Base-by-base conservation (phyloP, 1,139 yeast species). In the Magnusiomyces fungicola region DNA sequence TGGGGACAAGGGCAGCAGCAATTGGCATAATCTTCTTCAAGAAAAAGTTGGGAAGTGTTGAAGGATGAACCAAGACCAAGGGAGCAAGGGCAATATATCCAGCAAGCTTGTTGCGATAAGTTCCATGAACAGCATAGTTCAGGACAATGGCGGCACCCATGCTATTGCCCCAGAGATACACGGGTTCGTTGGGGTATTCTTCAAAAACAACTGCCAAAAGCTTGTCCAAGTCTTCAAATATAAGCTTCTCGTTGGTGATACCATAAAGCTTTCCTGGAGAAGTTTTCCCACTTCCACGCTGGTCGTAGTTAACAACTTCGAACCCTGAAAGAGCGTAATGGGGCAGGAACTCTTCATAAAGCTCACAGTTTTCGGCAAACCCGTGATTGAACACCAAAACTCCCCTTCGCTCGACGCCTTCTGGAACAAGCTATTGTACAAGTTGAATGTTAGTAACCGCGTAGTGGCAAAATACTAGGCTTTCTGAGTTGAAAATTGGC, bases 91-190 rank as follows among this genome's bases (percentile, higher is more conserved):
- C 80, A 43, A 81, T 68, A 52, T 78, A 77, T 0, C 83, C 83
- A 45, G 72, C 70, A 47, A 90, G 58, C 25, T 72, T 60, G 36
- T 79, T 76, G 44, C 73, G 71, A 63, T 77, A 61, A 55, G 71
- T 76, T 2, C 97, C 97, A 44, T 70, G 69, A 48, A 83, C 75
- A 16, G 81, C 86, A 64, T 90, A 90, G 66, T 82, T 86, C 54
- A 89, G 71, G 0, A 73, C 71, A 48, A 88, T 81, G 0, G 86
- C 96, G 21, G 97, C 97, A 45, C 98, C 98, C 97, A 92, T 89
- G n/a, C 95, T 86, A 62, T 86, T 95, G 2, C 97, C 96, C 68
- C 79, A 72, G 56, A 92, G 63, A 59, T 74, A 76, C 38, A 87
- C 62, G 55, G 59, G 56, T 7, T 50, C 60, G 24, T 65, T 68